A percentile compares a stretch with the other conserved stretches of the same genome.
Conservation (phyloP, 768 basidiomycete species). For the Clavaria fumosa region DNA sequence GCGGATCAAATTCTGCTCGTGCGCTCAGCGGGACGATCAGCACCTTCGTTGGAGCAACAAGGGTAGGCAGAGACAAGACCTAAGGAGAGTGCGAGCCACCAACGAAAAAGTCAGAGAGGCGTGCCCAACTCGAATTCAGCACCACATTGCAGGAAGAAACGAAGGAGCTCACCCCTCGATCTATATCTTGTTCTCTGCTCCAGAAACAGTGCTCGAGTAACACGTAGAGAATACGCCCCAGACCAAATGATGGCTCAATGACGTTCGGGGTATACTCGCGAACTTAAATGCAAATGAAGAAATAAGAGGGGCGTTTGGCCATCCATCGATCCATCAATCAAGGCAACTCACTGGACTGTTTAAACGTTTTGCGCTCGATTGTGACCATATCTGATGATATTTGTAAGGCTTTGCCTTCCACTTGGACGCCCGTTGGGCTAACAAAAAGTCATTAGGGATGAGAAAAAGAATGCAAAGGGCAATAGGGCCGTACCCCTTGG, state of each 20-base stretch:
- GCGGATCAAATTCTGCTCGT: constrained; percentile 68
- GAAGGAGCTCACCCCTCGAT: constrained; percentile 48
- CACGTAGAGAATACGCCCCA: constrained; percentile 89
- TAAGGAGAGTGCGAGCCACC: constrained; percentile 19
- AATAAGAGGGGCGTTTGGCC: background rate
- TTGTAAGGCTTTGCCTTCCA: constrained; percentile 51
- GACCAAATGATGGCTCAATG: constrained; percentile 96
- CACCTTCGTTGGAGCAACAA: constrained; percentile 92
- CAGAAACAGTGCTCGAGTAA: constrained; percentile 94
- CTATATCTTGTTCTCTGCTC: constrained; percentile 82
- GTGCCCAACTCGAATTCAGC: too few species aligned
- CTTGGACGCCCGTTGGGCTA: constrained; percentile 37
- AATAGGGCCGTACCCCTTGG: constrained; percentile 42
- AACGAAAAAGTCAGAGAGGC: constrained; percentile 4
- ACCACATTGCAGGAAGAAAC: too few species aligned
- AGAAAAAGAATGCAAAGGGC: constrained; percentile 5
- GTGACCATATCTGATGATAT: constrained; percentile 61
- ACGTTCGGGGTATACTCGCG: constrained; percentile 96
- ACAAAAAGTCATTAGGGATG: constrained; percentile 17
- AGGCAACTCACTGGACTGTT: constrained; percentile 55
- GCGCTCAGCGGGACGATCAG: constrained; percentile 90
- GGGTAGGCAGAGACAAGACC: constrained; percentile 81
- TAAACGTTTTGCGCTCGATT: constrained; percentile 73
- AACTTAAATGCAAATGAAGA: constrained; percentile 41
- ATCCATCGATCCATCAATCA: background rate